phyloP scores from a whole-genome alignment of 2,329 filamentous ascomycete genomes.

The Aspergillus fumigatus region DNA sequence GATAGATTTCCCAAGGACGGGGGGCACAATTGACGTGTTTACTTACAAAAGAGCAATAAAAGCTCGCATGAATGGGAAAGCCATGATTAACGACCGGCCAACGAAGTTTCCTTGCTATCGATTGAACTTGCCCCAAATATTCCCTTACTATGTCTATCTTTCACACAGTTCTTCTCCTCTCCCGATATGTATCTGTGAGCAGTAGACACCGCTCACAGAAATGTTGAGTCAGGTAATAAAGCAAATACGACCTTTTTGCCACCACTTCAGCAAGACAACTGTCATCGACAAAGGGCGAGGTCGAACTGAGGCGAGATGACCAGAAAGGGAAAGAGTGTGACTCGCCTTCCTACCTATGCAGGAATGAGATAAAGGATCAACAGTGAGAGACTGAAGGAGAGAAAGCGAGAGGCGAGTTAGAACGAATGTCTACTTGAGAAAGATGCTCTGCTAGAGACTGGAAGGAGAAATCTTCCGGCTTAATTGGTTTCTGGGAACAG shows the following conservation, averaged over 20 bases:
- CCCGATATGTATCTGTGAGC: not conserved
- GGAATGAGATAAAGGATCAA: slow-evolving; percentile 14
- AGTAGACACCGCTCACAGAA: not conserved
- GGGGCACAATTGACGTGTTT: slow-evolving; percentile 6
- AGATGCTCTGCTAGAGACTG: slow-evolving; percentile 5
- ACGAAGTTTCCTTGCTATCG: not conserved
- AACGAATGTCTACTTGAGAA: slow-evolving; percentile 23
- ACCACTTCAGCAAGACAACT: not conserved
- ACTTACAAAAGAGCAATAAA: slow-evolving; percentile 42
- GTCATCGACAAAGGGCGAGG: not conserved
- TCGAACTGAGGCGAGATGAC: slow-evolving; percentile 11
- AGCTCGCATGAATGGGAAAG: slow-evolving; percentile 36
- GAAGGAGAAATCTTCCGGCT: slow-evolving; percentile 10
- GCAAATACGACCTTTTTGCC: not conserved
- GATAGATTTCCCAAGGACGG: not conserved
- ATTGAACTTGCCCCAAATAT: not conserved
- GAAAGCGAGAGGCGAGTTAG: slow-evolving; percentile 13
- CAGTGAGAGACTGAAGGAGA: slow-evolving; percentile 13
- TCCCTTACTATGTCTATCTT: not conserved
- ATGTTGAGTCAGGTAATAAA: not conserved
- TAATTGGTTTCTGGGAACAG: slow-evolving; percentile 13
- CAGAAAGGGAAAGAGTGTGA: slow-evolving; percentile 17
- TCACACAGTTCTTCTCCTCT: not conserved
- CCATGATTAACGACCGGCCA: slow-evolving; percentile 23
- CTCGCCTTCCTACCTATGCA: slow-evolving; percentile 11